Base-by-base conservation (phyloP, 768 basidiomycete species). In the Auricularia sp. region DNA sequence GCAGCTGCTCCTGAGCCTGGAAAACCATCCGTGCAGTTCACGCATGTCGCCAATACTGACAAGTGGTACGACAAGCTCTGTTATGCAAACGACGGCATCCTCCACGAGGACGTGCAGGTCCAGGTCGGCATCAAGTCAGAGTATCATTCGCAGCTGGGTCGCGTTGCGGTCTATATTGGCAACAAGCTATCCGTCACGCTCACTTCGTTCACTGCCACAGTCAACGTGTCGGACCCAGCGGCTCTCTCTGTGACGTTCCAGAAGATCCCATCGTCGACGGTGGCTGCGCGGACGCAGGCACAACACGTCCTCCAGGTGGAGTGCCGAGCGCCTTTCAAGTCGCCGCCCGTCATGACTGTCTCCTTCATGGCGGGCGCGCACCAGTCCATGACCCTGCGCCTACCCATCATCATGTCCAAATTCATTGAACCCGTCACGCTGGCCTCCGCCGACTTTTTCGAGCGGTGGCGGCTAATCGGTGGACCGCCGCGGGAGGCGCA, bases 391-490 rank as follows among this genome's bases (percentile, higher is more conserved):
- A 85, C 88, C 10, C 75, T 98, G 64, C 85, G 87, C 60, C 79
- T 99, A 33, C 97, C 97, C 11, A 84, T 99, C 68, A 83, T 91
- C 54, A 70, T 97, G 64, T 88, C 88, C 47, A 93, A 96, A 74
- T 99, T 99, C 75, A 83, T 98, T 64, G 96, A 97, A 71, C 90
- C 91, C 33, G 95, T 98, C 68, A 88, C 87, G 70, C 83, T 99
- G 39, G 85, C 84, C 11, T 80, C 83, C 66, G 77, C 83, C 0
- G 91, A 97, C 69, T 99, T 98, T 81, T 99, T 98, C 76, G 95
- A 98, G 74, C 81, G 97, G 62, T 99, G 97, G 97, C 95, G 93
- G 74, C 77, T 97, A 69, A 98, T 98, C 62, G 97, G 97, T 6
- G 97, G 97, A 1, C 81, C 93, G 12, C 97, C 97, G 35, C 84